Percentiles rank a stretch among this genome's conserved stretches.
Evolutionary conservation across 2,329 filamentous ascomycete genomes (phyloP).

Genomic region (Exophiala spinifera): DNA sequence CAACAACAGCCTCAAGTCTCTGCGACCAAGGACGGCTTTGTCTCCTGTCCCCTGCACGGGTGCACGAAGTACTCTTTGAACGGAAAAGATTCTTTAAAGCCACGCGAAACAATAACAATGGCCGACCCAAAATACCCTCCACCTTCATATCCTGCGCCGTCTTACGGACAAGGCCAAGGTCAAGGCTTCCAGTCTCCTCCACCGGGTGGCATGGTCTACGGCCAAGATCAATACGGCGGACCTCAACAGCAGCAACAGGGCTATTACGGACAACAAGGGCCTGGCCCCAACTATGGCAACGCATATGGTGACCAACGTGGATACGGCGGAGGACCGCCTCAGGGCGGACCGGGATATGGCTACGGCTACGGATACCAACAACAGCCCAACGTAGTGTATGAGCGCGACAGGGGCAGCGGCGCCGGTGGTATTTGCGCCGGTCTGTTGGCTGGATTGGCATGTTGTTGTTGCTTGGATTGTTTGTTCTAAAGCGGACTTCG

Average conservation of each 20-base stretch:
- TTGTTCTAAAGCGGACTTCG: slow-evolving; percentile 35
- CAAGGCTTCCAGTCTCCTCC: slow-evolving; percentile 1
- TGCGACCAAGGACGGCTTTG: too few relatives aligned
- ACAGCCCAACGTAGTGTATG: slow-evolving; percentile 40
- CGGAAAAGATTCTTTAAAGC: not conserved
- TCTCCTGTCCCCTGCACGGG: not conserved
- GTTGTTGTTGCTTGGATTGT: slow-evolving; percentile 51
- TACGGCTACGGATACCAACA: slow-evolving; percentile 34
- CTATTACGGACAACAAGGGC: not conserved
- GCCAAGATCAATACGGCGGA: not conserved
- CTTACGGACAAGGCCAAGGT: slow-evolving; percentile 1
- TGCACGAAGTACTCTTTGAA: not conserved
- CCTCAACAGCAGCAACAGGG: not conserved
- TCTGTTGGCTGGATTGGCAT: slow-evolving; percentile 46
- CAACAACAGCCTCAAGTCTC: too few relatives aligned
- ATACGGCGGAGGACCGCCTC: not conserved
- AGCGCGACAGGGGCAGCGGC: slow-evolving; percentile 32
- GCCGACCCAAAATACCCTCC: slow-evolving; percentile 32
- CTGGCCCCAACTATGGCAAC: not conserved
- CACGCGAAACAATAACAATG: slow-evolving; percentile 34
- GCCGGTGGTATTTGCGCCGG: slow-evolving; percentile 45
- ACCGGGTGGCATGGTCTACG: not conserved
- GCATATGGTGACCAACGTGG: slow-evolving; percentile 8
- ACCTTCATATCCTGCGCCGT: not conserved
- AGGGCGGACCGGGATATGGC: slow-evolving; percentile 1